Evolutionary conservation across 1,139 yeast species (phyloP).

Genomic region (Geotrichum restrictum): DNA sequence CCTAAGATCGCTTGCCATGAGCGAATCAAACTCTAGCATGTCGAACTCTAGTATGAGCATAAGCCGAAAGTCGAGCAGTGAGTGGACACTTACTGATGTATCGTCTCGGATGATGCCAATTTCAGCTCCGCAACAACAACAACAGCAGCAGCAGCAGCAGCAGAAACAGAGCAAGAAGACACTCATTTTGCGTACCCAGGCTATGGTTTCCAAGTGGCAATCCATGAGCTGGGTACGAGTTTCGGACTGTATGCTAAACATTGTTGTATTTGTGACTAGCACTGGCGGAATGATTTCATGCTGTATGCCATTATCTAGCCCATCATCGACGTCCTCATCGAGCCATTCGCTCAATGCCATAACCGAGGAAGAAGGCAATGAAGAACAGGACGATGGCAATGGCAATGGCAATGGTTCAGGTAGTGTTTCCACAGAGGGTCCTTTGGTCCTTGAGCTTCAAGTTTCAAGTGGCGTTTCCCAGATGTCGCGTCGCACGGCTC

Average conservation of each 20-base stretch:
- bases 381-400: neutral
- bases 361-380: slow-evolving; percentile 1
- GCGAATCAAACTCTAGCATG: neutral
- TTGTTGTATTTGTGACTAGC: slow-evolving; percentile 8
- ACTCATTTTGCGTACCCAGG: slow-evolving; percentile 8
- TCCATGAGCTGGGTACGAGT: slow-evolving; percentile 10
- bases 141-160: neutral
- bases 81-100: slow-evolving; percentile 6
- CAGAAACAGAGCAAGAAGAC: neutral
- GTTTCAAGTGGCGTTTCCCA: slow-evolving; percentile 13
- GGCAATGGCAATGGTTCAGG: too few relatives aligned
- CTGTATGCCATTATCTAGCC: neutral
- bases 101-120: neutral
- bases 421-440: neutral
- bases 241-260: neutral
- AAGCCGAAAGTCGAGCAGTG: slow-evolving; percentile 13
- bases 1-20: neutral
- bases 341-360: slow-evolving; percentile 1
- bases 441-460: slow-evolving; percentile 16
- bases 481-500: slow-evolving; percentile 28
- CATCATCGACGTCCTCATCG: too few relatives aligned
- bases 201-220: slow-evolving; percentile 16
- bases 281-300: neutral
- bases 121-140: neutral
- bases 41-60: neutral